Evolutionary conservation across 257 asterid genomes (phyloP).

Genomic region (Cordia subcordata): DNA sequence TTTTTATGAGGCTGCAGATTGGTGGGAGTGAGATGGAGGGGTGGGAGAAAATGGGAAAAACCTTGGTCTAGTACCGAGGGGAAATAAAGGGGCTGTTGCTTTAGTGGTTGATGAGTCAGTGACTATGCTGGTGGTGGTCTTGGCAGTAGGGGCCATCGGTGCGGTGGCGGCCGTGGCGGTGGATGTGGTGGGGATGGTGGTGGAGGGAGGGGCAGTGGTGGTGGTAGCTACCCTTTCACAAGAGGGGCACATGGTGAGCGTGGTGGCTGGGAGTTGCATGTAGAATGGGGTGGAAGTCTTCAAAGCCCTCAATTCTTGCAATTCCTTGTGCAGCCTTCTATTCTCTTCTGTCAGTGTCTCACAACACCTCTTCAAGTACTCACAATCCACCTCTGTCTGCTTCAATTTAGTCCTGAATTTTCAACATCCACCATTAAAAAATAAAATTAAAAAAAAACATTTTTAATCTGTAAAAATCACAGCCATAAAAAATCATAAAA

Average conservation of each 20-base stretch:
- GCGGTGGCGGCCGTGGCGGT: neutral
- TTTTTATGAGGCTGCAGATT: slow-evolving; percentile 46
- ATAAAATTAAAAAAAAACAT: too few relatives aligned
- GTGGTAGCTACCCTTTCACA: slow-evolving; percentile 73
- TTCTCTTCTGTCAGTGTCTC: slow-evolving; percentile 71
- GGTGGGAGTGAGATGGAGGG: slow-evolving; percentile 35
- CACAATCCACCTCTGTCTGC: slow-evolving; percentile 89
- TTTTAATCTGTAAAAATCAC: too few relatives aligned
- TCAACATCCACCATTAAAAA: neutral
- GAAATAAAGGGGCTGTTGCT: slow-evolving; percentile 27
- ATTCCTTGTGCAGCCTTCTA: slow-evolving; percentile 62
- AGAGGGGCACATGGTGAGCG: slow-evolving; percentile 88
- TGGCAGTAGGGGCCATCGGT: neutral
- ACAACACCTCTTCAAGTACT: slow-evolving; percentile 76
- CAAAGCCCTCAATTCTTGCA: slow-evolving; percentile 69
- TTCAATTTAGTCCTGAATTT: slow-evolving; percentile 67
- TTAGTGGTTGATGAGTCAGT: slow-evolving; percentile 25
- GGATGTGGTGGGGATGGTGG: slow-evolving; percentile 15
- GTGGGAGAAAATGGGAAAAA: slow-evolving; percentile 47
- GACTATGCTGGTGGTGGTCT: neutral
- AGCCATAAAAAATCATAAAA: too few relatives aligned
- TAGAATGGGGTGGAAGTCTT: slow-evolving; percentile 63
- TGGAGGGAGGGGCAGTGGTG: slow-evolving; percentile 21
- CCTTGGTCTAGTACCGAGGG: slow-evolving; percentile 44
- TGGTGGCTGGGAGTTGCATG: slow-evolving; percentile 79